Percentiles rank a stretch among this genome's conserved stretches.
Conservation (phyloP, 2,329 filamentous ascomycete genomes). For the Ophiocordyceps polyrhachis-furcata region DNA sequence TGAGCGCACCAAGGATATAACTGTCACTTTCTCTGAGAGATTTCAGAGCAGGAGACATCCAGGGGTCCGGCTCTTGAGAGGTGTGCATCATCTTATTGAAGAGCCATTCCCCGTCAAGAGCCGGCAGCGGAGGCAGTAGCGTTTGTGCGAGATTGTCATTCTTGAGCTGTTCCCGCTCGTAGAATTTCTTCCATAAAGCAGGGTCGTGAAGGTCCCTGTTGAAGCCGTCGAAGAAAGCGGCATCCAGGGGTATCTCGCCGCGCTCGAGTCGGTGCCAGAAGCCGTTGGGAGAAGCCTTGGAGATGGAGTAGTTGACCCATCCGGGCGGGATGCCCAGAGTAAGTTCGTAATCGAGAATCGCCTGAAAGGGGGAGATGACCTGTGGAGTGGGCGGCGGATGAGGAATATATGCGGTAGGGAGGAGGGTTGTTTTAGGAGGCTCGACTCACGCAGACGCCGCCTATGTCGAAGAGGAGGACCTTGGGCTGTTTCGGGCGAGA, state of each 20-base stretch:
- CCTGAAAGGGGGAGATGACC: constrained; percentile 83
- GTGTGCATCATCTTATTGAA: constrained; percentile 84
- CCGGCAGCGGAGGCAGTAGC: constrained; percentile 47
- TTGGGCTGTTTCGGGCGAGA: constrained; percentile 35
- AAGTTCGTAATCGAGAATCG: constrained; percentile 79
- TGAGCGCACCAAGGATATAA: constrained; percentile 65
- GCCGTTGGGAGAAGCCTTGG: constrained; percentile 55
- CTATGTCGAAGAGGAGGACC: constrained; percentile 83
- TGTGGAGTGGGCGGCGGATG: constrained; percentile 16
- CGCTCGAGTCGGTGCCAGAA: constrained; percentile 81
- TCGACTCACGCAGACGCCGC: constrained; percentile 77
- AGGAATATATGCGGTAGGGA: background rate
- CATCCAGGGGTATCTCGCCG: constrained; percentile 60
- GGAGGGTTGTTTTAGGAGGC: background rate
- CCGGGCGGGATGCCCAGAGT: constrained; percentile 59
- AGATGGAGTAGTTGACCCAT: constrained; percentile 85
- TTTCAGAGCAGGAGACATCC: constrained; percentile 70
- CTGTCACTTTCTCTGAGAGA: constrained; percentile 43
- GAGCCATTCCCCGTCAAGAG: constrained; percentile 57
- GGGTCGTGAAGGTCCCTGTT: constrained; percentile 50
- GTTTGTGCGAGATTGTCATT: constrained; percentile 18
- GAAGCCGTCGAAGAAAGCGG: constrained; percentile 59
- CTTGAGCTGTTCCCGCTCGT: constrained; percentile 23
- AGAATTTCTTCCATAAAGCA: constrained; percentile 50
- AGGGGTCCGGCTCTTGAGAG: constrained; percentile 55